A percentile compares a stretch with the other conserved stretches of the same genome.
phyloP scores from a whole-genome alignment of 108 stramenopile species.

The Stephanodiscus minutulus region DNA sequence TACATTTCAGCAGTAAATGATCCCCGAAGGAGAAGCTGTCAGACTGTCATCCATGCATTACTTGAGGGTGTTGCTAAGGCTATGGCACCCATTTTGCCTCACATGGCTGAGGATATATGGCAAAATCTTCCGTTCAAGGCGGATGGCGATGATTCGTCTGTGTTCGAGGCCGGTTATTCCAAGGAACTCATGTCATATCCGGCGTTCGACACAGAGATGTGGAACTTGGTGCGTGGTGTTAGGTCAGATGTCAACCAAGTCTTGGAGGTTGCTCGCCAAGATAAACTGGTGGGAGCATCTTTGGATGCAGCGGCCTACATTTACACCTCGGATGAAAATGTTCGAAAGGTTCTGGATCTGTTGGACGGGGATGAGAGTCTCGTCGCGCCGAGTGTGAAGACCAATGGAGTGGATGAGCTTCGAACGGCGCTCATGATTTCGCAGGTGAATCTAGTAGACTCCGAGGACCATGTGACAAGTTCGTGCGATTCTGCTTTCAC shows the following conservation, averaged over 20 bases:
- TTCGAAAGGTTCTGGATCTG: constrained; percentile 49
- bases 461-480: constrained; percentile 43
- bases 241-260: constrained; percentile 90
- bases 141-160: constrained; percentile 57
- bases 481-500: constrained; percentile 71
- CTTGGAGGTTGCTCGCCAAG: constrained; percentile 75
- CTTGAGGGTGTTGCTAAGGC: constrained; percentile 87
- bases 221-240: constrained; percentile 70
- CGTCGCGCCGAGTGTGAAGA: constrained; percentile 77
- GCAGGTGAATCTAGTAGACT: constrained; percentile 80
- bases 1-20: constrained; percentile 92
- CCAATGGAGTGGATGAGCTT: constrained; percentile 91
- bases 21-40: constrained; percentile 86
- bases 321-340: constrained; percentile 69
- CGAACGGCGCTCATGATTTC: constrained; percentile 87
- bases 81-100: constrained; percentile 92
- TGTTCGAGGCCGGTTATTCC: constrained; percentile 83
- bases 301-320: constrained; percentile 82
- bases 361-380: constrained; percentile 77
- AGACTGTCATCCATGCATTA: constrained; percentile 85
- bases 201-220: constrained; percentile 62
- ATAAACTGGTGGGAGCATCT: constrained; percentile 90
- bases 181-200: constrained; percentile 54
- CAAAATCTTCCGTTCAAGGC: constrained; percentile 84
- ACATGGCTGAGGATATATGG: constrained; percentile 99